A percentile compares a stretch with the other conserved stretches of the same genome.
phyloP scores from a whole-genome alignment of 768 basidiomycete genomes.

The Dentipellis fragilis region DNA sequence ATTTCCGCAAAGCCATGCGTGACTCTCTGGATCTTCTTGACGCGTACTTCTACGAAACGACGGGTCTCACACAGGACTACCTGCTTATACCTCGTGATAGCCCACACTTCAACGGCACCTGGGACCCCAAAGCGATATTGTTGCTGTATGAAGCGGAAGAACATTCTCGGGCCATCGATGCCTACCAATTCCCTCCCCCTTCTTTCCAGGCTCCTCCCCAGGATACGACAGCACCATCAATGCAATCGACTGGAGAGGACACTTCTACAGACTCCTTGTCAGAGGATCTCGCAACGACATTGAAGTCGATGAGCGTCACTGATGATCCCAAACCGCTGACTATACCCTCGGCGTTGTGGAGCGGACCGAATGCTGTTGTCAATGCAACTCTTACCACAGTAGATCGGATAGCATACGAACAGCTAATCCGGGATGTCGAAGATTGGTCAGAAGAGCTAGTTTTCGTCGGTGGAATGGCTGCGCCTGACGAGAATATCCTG shows the following conservation, averaged over 20 bases:
- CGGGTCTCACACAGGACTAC: slow-evolving; percentile 65
- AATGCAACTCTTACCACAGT: slow-evolving; percentile 37
- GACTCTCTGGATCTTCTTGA: slow-evolving; percentile 41
- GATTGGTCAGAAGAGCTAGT: slow-evolving; percentile 10
- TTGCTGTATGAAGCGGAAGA: slow-evolving; percentile 43
- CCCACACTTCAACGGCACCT: slow-evolving; percentile 59
- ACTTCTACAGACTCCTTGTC: slow-evolving; percentile 16
- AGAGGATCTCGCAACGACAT: slow-evolving; percentile 31
- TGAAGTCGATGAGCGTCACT: slow-evolving; percentile 27
- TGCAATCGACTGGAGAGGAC: not conserved
- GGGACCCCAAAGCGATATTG: slow-evolving; percentile 62
- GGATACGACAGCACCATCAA: not conserved
- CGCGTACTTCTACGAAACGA: slow-evolving; percentile 48
- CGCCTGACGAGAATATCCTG: slow-evolving; percentile 43
- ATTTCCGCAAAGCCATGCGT: slow-evolving; percentile 53
- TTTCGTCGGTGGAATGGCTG: slow-evolving; percentile 42
- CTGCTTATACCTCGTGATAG: slow-evolving; percentile 58
- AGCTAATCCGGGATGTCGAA: slow-evolving; percentile 21
- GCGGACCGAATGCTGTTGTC: slow-evolving; percentile 28
- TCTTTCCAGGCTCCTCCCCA: slow-evolving; percentile 13
- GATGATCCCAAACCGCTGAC: slow-evolving; percentile 27
- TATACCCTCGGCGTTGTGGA: slow-evolving; percentile 28
- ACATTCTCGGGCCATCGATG: slow-evolving; percentile 42
- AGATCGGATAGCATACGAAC: slow-evolving; percentile 36
- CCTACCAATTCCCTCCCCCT: slow-evolving; percentile 66